Base-by-base conservation (phyloP, 179 eudicot genomes). In the Carnegiea gigantea region DNA sequence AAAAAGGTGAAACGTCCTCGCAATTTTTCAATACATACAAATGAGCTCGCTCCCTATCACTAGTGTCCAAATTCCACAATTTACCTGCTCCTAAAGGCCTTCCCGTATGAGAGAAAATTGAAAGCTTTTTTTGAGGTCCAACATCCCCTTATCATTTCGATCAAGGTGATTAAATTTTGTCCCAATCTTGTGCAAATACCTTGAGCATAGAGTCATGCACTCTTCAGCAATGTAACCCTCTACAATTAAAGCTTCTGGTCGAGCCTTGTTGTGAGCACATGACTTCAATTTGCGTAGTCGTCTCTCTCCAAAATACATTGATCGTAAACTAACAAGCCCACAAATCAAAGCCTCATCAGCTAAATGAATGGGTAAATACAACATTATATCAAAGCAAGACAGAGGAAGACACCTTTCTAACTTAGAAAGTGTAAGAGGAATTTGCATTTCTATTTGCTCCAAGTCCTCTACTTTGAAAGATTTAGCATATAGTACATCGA, bases 171-270 rank as follows among this genome's bases (percentile, higher is more conserved):
- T 57, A 57, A 57, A 57, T 20, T 57, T 57, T 6, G 64, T 57
- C 64, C 7, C 64, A 15, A 57, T 57, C n/a, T 6, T 57, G 18
- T 57, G 64, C 6, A 57, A 17, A 18, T 57, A 57, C n/a, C 64
- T 57, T 20, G 23, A 57, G n/a, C 75, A 78, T n/a, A 78, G 23
- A 68, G 73, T 78, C 75, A 67, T 78, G 46, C 81, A 78, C 26
- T 68, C n/a, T 1, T 60, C 24, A 60, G 14, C 4, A 17, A 60
- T 2, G 14, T 21, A 60, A n/a, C 23, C 23, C 81, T 38, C 67
- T 72, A 62, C 81, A 17, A 46, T 67, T 17, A 14, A 78, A n/a
- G 24, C 74, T 53, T 57, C 62, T 57, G 5, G 62, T 18, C 7
- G 64, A 57, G 6, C 64, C 9, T 2, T 59, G 7, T 59, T 18